Evolutionary conservation across 2,329 filamentous ascomycete genomes (phyloP).

Genomic region (Calonectria multiphialidica): DNA sequence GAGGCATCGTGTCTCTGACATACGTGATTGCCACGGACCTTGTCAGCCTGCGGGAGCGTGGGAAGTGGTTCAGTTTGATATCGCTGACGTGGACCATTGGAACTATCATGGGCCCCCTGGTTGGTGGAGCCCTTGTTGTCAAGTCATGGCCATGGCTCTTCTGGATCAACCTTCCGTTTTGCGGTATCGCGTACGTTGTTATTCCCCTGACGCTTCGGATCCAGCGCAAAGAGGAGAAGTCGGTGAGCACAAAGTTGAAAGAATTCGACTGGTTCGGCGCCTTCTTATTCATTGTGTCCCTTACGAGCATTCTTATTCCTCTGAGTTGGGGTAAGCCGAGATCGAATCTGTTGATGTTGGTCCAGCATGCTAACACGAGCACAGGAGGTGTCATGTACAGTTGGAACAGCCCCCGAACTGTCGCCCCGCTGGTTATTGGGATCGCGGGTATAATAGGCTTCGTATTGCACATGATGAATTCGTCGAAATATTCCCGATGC

Average conservation of each 20-base stretch:
- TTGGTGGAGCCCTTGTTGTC: slow-evolving; percentile 67
- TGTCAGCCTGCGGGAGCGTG: slow-evolving; percentile 57
- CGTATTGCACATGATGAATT: slow-evolving; percentile 35
- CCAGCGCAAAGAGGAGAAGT: slow-evolving; percentile 26
- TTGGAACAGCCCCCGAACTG: slow-evolving; percentile 72
- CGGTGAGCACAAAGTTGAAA: slow-evolving; percentile 28
- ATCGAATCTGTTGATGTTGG: not conserved
- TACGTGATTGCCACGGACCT: slow-evolving; percentile 61
- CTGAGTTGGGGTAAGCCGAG: slow-evolving; percentile 36
- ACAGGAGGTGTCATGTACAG: slow-evolving; percentile 72
- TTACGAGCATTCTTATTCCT: slow-evolving; percentile 55
- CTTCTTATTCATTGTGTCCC: slow-evolving; percentile 69
- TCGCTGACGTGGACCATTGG: slow-evolving; percentile 66
- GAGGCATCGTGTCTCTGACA: slow-evolving; percentile 60
- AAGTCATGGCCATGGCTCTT: slow-evolving; percentile 73
- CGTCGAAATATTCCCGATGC: slow-evolving; percentile 33
- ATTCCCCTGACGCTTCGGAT: slow-evolving; percentile 37
- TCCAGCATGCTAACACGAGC: slow-evolving; percentile 7
- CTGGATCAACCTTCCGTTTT: slow-evolving; percentile 72
- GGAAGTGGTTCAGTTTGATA: slow-evolving; percentile 53
- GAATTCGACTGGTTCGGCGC: slow-evolving; percentile 73
- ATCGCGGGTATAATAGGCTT: slow-evolving; percentile 50
- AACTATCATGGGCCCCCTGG: slow-evolving; percentile 55
- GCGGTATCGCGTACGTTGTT: slow-evolving; percentile 33
- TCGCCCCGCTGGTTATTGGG: slow-evolving; percentile 72